Evolutionary conservation across 139 green algal genomes (phyloP).

Genomic region (Micromonas commoda): DNA sequence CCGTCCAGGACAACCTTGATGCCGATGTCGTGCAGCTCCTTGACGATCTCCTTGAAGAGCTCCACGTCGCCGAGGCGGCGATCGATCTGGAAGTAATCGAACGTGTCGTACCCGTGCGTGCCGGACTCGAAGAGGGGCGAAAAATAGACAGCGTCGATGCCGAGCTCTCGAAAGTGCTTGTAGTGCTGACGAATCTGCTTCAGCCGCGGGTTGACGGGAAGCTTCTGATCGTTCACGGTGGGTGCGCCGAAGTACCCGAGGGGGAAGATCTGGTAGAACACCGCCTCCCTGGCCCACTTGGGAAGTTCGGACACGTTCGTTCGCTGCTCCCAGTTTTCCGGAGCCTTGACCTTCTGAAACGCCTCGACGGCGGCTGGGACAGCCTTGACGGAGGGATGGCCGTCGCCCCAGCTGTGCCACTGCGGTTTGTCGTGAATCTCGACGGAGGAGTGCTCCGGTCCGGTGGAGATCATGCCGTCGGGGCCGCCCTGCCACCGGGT

Average conservation of each 20-base stretch:
- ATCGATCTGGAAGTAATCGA: constrained; percentile 39
- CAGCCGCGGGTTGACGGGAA: background rate
- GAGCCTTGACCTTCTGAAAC: background rate
- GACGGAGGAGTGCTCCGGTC: background rate
- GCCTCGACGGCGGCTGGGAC: background rate
- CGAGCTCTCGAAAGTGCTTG: constrained; percentile 24
- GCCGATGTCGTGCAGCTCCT: constrained; percentile 28
- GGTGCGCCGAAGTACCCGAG: constrained; percentile 28
- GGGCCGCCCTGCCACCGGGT: constrained; percentile 16
- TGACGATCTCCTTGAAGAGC: constrained; percentile 30
- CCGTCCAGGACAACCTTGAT: constrained; percentile 40
- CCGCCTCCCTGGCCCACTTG: constrained; percentile 16
- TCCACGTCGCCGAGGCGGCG: constrained; percentile 24
- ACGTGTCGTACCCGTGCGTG: constrained; percentile 41
- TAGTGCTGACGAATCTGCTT: constrained; percentile 24
- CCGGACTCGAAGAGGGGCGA: constrained; percentile 28
- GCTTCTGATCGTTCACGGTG: constrained; percentile 1
- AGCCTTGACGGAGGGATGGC: background rate
- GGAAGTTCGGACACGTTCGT: background rate
- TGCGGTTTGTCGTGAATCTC: background rate
- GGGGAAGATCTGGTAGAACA: constrained; percentile 34
- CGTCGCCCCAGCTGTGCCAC: background rate
- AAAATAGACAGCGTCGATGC: constrained; percentile 28
- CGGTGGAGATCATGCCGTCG: constrained; percentile 11
- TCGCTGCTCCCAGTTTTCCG: background rate